phyloP scores from a whole-genome alignment of 2,329 filamentous ascomycete species.

The Pyrenophora teres region DNA sequence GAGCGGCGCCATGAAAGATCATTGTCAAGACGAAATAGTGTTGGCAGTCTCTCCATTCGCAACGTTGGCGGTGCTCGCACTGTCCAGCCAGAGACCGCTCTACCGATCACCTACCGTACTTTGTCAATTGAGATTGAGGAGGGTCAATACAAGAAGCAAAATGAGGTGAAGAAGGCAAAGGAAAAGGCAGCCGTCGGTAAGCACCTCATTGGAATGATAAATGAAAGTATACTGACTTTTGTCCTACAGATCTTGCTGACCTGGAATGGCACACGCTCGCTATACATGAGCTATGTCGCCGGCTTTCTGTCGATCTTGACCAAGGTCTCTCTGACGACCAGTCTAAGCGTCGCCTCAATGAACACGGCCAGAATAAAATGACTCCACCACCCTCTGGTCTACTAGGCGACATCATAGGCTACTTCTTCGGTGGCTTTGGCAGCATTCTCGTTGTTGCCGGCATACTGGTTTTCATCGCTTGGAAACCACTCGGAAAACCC shows the following conservation, averaged over 20 bases:
- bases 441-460: conserved; percentile 69
- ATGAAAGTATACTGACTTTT: conserved; percentile 18
- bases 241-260: conserved; percentile 49
- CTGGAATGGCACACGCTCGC: conserved; percentile 71
- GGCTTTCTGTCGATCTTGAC: conserved; percentile 61
- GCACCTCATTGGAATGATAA: not conserved
- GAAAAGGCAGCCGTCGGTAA: conserved; percentile 43
- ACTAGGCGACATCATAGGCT: conserved; percentile 64
- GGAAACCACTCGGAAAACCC: conserved; percentile 75
- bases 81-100: conserved; percentile 50
- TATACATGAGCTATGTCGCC: conserved; percentile 61
- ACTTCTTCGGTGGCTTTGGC: conserved; percentile 80
- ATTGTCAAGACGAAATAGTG: conserved; percentile 44
- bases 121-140: conserved; percentile 52
- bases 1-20: conserved; percentile 30
- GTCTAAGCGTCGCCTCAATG: conserved; percentile 57
- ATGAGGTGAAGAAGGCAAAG: conserved; percentile 38
- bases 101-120: conserved; percentile 53
- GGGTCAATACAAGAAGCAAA: conserved; percentile 35
- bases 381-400: conserved; percentile 67
- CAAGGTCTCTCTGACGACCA: conserved; percentile 66
- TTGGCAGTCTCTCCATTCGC: conserved; percentile 42
- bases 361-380: conserved; percentile 70
- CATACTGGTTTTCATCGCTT: conserved; percentile 76
- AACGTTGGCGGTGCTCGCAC: conserved; percentile 40